Evolutionary conservation across 1,284 basidiomycete genomes (phyloP), one percentile per base, ranked within the genome.

Genomic region (Malassezia slooffiae): DNA sequence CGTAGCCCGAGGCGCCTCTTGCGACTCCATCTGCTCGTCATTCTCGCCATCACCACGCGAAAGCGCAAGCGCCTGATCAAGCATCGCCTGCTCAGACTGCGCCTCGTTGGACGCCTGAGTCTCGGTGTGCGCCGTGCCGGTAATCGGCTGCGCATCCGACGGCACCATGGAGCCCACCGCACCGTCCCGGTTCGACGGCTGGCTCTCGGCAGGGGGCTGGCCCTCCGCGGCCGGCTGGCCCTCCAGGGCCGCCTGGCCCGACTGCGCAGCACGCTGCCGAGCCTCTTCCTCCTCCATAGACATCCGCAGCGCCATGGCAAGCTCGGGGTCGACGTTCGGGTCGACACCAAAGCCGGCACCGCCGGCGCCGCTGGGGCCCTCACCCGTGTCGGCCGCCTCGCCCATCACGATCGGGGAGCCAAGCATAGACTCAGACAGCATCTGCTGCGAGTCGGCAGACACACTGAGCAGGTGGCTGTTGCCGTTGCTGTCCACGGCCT

Each of bases 281-380:
- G 88, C 88, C 67, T 85, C 81, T 50, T 90, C 91, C 72, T 97
- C 91, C 72, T 95, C 86, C 76, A 97, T 80, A 0, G 90, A 96
- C 82, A 97, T 87, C 29, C 91, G 84, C 32, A 97, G 76, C 10
- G 89, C 91, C 89, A 96, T 90, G 3, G 93, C 93, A 42, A 97
- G 75, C 68, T 97, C 91, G 1, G 93, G 93, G 71, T 96, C 91
- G 57, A 93, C 76, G 63, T 80, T 86, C 2, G 91, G 89, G 70
- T 97, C 91, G 13, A 97, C 81, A 31, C 30, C 30, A 60, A 83
- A 63, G 22, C 47, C 42, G 36, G 48, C 79, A 22, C 72, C 72
- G 15, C 60, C 72, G 35, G 70, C 72, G 10, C 55, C 59, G 15
- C 58, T 57, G 12, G 47, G 56, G 31, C 59, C 59, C 1, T 28